Evolutionary conservation across 345 rosid species (phyloP).

Genomic region (Cardiospermum halicacabum): DNA sequence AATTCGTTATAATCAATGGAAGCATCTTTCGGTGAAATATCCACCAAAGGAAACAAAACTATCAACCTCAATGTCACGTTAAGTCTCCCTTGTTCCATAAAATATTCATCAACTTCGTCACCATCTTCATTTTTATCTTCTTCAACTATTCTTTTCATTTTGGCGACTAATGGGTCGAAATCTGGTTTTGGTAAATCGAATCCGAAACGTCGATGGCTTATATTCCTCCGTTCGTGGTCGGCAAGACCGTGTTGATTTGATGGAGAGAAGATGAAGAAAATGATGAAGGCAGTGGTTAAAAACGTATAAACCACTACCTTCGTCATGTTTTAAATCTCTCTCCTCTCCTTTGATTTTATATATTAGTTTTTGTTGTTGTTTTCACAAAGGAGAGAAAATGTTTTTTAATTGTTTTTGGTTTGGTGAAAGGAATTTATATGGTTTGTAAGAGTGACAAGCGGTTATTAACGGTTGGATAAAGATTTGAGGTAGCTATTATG

Average conservation of each 20-base stretch:
- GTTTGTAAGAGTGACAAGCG: no score
- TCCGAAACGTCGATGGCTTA: conserved; percentile 45
- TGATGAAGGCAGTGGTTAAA: conserved; percentile 34
- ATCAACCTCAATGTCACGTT: conserved; percentile 56
- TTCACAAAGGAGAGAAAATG: no score
- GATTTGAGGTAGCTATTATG: no score
- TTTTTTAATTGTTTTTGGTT: no score
- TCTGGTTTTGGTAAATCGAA: conserved; percentile 23
- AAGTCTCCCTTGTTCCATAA: conserved; percentile 34
- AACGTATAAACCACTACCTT: conserved; percentile 58
- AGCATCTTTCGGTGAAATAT: conserved; percentile 49
- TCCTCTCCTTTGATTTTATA: no score
- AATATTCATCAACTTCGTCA: conserved; percentile 29
- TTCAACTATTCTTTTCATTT: conserved; percentile 34
- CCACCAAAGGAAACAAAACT: conserved; percentile 58
- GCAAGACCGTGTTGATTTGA: conserved; percentile 5
- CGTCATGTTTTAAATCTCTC: conserved; percentile 33
- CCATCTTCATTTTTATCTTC: conserved; percentile 28
- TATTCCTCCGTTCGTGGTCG: not conserved
- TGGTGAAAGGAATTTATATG: no score
- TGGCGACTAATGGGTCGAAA: conserved; percentile 55
- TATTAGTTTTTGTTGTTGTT: no score
- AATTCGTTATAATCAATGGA: conserved; percentile 49
- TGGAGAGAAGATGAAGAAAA: conserved; percentile 27
- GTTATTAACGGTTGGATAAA: no score